Conservation (phyloP, 768 basidiomycete genomes). For the Rhodocollybia butyracea region DNA sequence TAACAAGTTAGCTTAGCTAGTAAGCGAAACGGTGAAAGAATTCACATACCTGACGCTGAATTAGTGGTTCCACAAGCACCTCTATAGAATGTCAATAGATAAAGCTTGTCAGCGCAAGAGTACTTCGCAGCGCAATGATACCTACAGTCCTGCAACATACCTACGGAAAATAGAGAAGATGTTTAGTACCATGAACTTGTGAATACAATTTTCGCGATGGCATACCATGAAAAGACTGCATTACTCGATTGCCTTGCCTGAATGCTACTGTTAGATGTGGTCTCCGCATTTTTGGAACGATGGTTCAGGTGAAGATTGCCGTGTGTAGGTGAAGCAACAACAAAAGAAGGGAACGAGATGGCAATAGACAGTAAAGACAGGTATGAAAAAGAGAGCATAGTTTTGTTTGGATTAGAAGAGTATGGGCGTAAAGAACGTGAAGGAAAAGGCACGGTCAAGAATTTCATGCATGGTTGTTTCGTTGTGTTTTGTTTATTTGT, state of each 20-base stretch:
- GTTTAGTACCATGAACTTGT: not conserved
- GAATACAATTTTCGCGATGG: not conserved
- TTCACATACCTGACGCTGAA: not conserved
- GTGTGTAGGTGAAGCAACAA: not conserved
- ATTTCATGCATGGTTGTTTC: too few relatives aligned
- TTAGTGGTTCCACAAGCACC: slow-evolving; percentile 39
- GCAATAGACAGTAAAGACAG: slow-evolving; percentile 2
- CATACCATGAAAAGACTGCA: slow-evolving; percentile 1
- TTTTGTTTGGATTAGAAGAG: not conserved
- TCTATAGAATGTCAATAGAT: slow-evolving; percentile 20
- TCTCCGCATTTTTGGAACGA: not conserved
- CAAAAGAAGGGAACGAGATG: not conserved
- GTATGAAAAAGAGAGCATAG: slow-evolving; percentile 4
- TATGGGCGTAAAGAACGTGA: not conserved
- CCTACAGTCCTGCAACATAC: slow-evolving; percentile 27
- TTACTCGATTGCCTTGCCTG: not conserved
- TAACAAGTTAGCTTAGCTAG: slow-evolving; percentile 7
- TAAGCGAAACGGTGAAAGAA: not conserved
- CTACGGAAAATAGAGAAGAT: slow-evolving; percentile 15
- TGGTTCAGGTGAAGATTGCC: not conserved
- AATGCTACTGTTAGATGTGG: not conserved
- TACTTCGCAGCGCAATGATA: slow-evolving; percentile 1
- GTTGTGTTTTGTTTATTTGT: too few relatives aligned
- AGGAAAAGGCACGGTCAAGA: not conserved
- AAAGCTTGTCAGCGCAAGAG: not conserved